Conservation (phyloP, 2,329 filamentous ascomycete species). For the Sporothrix pallida region DNA sequence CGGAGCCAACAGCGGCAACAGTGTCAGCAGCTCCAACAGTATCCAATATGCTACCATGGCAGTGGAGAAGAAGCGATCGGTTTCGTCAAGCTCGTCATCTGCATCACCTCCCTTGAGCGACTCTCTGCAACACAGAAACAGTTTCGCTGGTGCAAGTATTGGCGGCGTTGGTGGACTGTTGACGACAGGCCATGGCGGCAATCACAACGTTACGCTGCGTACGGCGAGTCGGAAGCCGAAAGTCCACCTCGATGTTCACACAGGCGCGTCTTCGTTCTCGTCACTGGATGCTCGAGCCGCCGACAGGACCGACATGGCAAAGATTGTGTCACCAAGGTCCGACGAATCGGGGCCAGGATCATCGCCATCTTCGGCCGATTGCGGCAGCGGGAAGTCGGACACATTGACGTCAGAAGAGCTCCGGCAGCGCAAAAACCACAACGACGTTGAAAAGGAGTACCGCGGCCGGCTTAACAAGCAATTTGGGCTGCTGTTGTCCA, state of each 20-base stretch:
- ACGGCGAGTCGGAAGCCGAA: conserved; percentile 38
- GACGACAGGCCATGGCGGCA: conserved; percentile 36
- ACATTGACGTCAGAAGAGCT: conserved; percentile 35
- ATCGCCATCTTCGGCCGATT: conserved; percentile 31
- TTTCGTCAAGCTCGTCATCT: conserved; percentile 31
- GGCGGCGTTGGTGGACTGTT: background rate
- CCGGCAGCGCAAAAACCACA: conserved; percentile 46
- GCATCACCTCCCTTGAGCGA: background rate
- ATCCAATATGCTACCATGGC: background rate
- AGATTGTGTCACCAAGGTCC: background rate
- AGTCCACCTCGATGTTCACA: background rate
- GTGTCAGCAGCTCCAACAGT: background rate
- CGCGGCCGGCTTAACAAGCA: conserved; percentile 54
- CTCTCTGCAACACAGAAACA: background rate
- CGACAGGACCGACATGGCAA: background rate
- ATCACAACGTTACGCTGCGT: conserved; percentile 37
- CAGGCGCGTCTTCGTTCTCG: background rate
- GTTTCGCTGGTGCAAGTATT: background rate
- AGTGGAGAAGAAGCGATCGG: conserved; percentile 14
- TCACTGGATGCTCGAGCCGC: background rate
- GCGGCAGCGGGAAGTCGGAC: conserved; percentile 23
- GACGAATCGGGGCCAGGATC: conserved; percentile 7
- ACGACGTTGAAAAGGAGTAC: conserved; percentile 57
- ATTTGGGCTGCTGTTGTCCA: conserved; percentile 52
- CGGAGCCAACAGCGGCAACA: background rate